Evolutionary conservation across 2,329 filamentous ascomycete genomes (phyloP), one percentile per base, ranked within the genome.

Genomic region (Mariannaea elegans): DNA sequence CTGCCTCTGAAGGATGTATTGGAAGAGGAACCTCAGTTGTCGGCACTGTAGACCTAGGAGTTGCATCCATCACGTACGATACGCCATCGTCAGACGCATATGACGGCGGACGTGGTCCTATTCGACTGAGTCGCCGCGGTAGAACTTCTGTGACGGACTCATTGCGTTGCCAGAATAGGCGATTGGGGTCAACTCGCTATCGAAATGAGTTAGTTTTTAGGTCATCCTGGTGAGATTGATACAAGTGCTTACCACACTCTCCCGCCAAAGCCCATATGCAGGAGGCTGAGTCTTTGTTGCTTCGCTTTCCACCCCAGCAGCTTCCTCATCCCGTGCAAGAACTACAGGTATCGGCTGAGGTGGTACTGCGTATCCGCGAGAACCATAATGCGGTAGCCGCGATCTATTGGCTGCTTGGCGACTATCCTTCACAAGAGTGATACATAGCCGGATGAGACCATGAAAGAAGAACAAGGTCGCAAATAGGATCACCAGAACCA

Each of bases 211-310:
- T 49, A 71, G 64, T 39, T 57, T 31, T n/a, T 29, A 16, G 16
- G 8, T n/a, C 10, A 21, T 47, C 2, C 4, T 7, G 7, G 3
- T 12, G n/a, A 7, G 24, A 13, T 39, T 27, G 3, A 18, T 4
- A 16, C 14, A 18, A 23, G 2, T 46, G 87, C 89, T 75, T 83
- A 92, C 89, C 76, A 95, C 91, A 70, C 90, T 94, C 74, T 89
- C 88, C 51, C 92, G 83, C 91, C 92, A 96, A 1, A 93, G 79
- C 0, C 93, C 93, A 72, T 97, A 97, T 2, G 92, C 92, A 0
- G 94, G 93, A 4, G 94, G 93, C 8, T 88, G 86, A 18, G 82
- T 65, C 67, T 88, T 87, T 39, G 79, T 77, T 0, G 83, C 78
- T 59, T 87, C 83, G 49, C 81, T 84, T 56, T 85, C 82, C 52